A percentile compares a stretch with the other conserved stretches of the same genome.
Conservation (phyloP, 768 basidiomycete species). For the Phylloporus sp. region DNA sequence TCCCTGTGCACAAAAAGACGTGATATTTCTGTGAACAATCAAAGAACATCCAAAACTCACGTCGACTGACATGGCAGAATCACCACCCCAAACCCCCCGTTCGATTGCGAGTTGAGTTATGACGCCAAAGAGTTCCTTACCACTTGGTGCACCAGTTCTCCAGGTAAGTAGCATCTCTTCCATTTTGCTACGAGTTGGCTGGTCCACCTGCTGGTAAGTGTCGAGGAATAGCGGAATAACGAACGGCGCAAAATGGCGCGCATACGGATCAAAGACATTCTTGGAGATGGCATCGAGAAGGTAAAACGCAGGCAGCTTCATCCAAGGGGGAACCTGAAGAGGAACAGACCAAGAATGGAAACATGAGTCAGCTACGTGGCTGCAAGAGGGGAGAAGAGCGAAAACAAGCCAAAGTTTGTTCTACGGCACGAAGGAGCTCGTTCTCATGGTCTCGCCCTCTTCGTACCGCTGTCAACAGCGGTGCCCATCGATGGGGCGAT, state of each 20-base stretch:
- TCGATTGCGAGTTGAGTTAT: constrained; percentile 82
- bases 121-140: constrained; percentile 81
- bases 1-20: constrained; percentile 22
- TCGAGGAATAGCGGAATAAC: constrained; percentile 83
- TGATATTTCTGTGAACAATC: background rate
- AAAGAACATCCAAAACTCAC: constrained; percentile 32
- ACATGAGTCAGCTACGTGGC: constrained; percentile 63
- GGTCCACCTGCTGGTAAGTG: constrained; percentile 85
- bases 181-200: constrained; percentile 85
- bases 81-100: constrained; percentile 72
- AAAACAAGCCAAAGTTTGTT: constrained; percentile 30
- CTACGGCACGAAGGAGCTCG: constrained; percentile 23
- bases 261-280: constrained; percentile 92
- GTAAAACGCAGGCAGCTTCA: constrained; percentile 93
- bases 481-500: constrained; percentile 30
- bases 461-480: constrained; percentile 32
- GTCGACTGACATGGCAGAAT: constrained; percentile 34
- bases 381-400: constrained; percentile 20
- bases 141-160: constrained; percentile 79
- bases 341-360: constrained; percentile 28
- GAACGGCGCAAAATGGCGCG: constrained; percentile 75
- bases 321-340: constrained; percentile 76
- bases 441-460: constrained; percentile 38
- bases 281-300: constrained; percentile 96
- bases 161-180: constrained; percentile 97